A percentile compares a stretch with the other conserved stretches of the same genome.
These are phyloP conservation scores for Pestalotiopsis sp. DNA, from an alignment of 2,329 filamentous ascomycete species.

Conservation along the genomic window DNA sequence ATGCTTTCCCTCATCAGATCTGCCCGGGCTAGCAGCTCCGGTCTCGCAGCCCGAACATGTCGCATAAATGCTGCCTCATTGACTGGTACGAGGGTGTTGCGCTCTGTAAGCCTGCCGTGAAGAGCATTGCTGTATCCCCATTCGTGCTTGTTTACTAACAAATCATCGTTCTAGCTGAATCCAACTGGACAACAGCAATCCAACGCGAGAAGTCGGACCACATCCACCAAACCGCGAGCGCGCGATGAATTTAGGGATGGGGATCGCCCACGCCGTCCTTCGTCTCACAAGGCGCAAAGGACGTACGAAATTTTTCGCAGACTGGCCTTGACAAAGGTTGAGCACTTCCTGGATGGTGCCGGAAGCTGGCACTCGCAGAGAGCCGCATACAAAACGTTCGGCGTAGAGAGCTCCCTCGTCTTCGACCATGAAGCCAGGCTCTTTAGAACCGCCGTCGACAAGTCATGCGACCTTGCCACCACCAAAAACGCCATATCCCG, in stretches of 20 bases:
- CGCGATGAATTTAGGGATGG: neutral
- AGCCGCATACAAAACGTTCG: constrained; percentile 35
- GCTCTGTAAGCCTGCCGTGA: neutral
- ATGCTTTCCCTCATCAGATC: constrained; percentile 30
- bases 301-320: constrained; percentile 29
- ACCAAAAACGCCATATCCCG: constrained; percentile 39
- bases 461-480: constrained; percentile 48
- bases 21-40: constrained; percentile 25
- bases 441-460: constrained; percentile 48
- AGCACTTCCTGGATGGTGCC: constrained; percentile 34
- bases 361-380: constrained; percentile 27
- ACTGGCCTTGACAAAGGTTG: constrained; percentile 34
- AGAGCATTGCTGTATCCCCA: neutral
- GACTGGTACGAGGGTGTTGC: constrained; percentile 10
- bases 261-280: neutral
- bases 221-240: neutral
- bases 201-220: neutral
- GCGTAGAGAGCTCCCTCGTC: constrained; percentile 41
- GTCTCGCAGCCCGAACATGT: constrained; percentile 20
- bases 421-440: constrained; percentile 46
- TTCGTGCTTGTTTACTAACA: neutral
- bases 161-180: neutral
- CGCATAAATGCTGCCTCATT: constrained; percentile 29
- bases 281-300: neutral
- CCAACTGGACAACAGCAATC: neutral